Conservation (phyloP, 805 yeast genomes). For the Kodamaea neixiangensis region DNA sequence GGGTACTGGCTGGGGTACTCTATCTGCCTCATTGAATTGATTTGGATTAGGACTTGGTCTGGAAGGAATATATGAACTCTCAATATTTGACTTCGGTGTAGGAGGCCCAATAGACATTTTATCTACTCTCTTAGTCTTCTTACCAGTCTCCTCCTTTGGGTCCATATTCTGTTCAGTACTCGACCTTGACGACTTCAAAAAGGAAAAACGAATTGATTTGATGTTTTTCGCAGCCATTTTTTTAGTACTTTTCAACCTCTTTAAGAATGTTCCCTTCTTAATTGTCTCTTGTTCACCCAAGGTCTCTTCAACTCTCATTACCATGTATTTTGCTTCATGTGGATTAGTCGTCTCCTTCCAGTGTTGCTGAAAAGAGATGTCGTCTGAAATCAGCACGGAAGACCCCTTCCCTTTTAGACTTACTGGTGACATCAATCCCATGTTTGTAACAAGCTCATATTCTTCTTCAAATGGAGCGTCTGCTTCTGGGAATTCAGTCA, state of each 20-base stretch:
- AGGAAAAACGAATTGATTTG: neutral
- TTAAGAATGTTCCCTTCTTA: neutral
- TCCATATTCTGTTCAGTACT: neutral
- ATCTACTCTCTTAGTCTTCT: neutral
- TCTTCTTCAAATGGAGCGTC: neutral
- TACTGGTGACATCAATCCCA: neutral
- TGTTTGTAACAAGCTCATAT: neutral
- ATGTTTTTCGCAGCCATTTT: constrained; percentile 4
- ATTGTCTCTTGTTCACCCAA: neutral
- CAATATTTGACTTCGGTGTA: neutral
- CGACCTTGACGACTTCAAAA: neutral
- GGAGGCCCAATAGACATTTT: neutral
- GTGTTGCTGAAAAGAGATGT: neutral
- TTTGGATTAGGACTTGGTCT: neutral
- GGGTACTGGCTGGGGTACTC: neutral
- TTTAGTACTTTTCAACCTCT: neutral
- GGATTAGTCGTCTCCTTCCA: neutral
- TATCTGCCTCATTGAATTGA: neutral
- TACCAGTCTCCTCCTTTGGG: neutral
- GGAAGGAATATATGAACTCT: neutral
- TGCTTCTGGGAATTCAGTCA: neutral
- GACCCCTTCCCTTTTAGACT: neutral
- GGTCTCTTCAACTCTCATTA: neutral
- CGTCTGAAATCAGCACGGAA: neutral
- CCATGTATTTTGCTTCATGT: neutral